Evolutionary conservation across 352 stramenopile species (phyloP).

Genomic region (Pythium insidiosum): DNA sequence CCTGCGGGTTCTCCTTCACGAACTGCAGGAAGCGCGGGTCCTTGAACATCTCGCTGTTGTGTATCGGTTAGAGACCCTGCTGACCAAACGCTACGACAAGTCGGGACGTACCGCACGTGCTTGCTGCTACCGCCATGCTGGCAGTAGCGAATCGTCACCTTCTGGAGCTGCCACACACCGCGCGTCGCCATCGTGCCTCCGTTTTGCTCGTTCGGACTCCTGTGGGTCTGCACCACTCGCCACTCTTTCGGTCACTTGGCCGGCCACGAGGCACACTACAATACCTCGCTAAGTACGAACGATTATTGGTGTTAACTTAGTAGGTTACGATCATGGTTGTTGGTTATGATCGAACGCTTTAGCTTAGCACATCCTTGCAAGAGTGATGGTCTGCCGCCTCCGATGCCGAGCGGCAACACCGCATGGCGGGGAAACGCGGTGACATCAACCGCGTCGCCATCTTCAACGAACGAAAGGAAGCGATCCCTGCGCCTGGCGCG

Average conservation of each 20-base stretch:
- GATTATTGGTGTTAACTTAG: neutral
- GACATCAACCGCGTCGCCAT: too few species aligned
- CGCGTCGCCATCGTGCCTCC: constrained; percentile 26
- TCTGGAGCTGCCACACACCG: constrained; percentile 35
- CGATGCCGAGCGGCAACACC: too few species aligned
- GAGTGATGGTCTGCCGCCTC: constrained; percentile 23
- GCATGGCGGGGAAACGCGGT: too few species aligned
- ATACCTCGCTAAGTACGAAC: constrained; percentile 16
- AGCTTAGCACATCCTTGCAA: neutral
- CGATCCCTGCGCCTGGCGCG: too few species aligned
- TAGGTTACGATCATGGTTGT: too few species aligned
- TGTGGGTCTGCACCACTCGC: constrained; percentile 12
- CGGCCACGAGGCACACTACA: too few species aligned
- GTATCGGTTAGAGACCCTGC: too few species aligned
- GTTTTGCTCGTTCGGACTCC: neutral
- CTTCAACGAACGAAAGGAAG: too few species aligned
- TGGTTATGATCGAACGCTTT: too few species aligned
- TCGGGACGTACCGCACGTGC: constrained; percentile 42
- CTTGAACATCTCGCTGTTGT: constrained; percentile 46
- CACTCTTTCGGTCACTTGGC: constrained; percentile 8
- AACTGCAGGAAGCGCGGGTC: constrained; percentile 77
- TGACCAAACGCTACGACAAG: too few species aligned
- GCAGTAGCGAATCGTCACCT: constrained; percentile 44
- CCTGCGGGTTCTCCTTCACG: constrained; percentile 83
- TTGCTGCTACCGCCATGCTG: constrained; percentile 52